Base-by-base conservation (phyloP, 1,284 basidiomycete species). In the Apiotrichum laibachii region DNA sequence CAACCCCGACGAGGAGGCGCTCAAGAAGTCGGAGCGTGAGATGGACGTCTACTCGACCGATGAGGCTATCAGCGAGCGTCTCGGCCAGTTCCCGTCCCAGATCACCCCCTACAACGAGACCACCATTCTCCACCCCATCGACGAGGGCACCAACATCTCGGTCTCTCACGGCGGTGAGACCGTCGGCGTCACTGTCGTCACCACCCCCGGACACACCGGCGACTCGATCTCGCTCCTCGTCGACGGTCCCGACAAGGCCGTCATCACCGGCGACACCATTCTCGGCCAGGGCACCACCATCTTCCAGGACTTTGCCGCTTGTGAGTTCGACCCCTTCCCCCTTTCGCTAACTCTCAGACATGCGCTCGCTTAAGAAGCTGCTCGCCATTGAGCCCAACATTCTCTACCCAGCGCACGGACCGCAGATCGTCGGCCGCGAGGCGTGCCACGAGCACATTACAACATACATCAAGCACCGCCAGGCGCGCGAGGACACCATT, bases 361-460 rank as follows among this genome's bases (percentile, higher is more conserved):
- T 70, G 68, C 62, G 60, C 34, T 73, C 71, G 33, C 62, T 77
- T 47, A 69, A 72, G 69, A 65, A 63, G 57, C 68, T 76, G 48
- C 65, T 73, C 58, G 70, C 69, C 57, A 66, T 76, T 48, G 66
- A 69, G 52, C 72, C 76, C 0, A 59, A 58, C 15, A 65, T 68
- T n/a, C 60, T 97, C 18, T 95, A 92, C 70, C 93, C 95, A 0
- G 92, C 86, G 0, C 94, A 98, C 67, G 94, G 95, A 0, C 88
- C 89, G 0, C 64, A 67, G 15, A 84, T 90, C 21, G 82, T 58
- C 19, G 51, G 85, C 21, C 71, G 82, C 61, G 76, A 81, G 59
- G 77, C 53, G 2, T 54, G 57, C 43, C 42, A 54, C 45, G 63
- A 53, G 0, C 84, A 66, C 48, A 85, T 97, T 66, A 72, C 80